Evolutionary conservation across 2,329 filamentous ascomycete species (phyloP).

Genomic region (Cytospora mali): DNA sequence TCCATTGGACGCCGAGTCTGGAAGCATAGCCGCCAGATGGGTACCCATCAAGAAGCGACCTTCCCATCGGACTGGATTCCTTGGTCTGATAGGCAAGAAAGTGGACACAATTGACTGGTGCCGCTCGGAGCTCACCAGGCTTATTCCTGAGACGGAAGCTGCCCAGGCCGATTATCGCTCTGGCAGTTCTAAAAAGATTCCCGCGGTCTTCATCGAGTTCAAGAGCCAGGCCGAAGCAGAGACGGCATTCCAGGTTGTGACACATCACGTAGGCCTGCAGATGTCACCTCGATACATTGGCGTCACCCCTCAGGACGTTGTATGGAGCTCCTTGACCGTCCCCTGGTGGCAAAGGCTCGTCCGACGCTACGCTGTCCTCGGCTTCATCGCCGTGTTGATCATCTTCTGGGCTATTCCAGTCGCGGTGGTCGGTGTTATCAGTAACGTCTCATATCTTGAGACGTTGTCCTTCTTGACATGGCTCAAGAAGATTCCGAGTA

Average conservation of each 20-base stretch:
- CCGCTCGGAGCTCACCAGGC: slow-evolving; percentile 73
- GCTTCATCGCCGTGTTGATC: slow-evolving; percentile 76
- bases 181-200: slow-evolving; percentile 66
- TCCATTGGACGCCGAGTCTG: slow-evolving; percentile 66
- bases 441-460: slow-evolving; percentile 75
- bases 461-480: slow-evolving; percentile 65
- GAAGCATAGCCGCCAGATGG: slow-evolving; percentile 73
- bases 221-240: slow-evolving; percentile 81
- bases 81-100: slow-evolving; percentile 77
- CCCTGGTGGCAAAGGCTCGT: slow-evolving; percentile 84
- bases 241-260: slow-evolving; percentile 80
- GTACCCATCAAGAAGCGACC: slow-evolving; percentile 74
- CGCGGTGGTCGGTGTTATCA: slow-evolving; percentile 80
- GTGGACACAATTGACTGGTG: slow-evolving; percentile 95
- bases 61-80: slow-evolving; percentile 69
- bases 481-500: slow-evolving; percentile 68
- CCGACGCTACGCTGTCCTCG: slow-evolving; percentile 68
- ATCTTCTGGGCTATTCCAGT: slow-evolving; percentile 83
- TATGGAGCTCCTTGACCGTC: slow-evolving; percentile 85
- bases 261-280: slow-evolving; percentile 83
- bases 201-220: slow-evolving; percentile 91
- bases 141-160: slow-evolving; percentile 71
- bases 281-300: slow-evolving; percentile 87
- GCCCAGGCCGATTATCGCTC: slow-evolving; percentile 68
- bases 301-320: slow-evolving; percentile 77